Conservation (phyloP, 1,139 yeast species). For the Geotrichum europaeum region DNA sequence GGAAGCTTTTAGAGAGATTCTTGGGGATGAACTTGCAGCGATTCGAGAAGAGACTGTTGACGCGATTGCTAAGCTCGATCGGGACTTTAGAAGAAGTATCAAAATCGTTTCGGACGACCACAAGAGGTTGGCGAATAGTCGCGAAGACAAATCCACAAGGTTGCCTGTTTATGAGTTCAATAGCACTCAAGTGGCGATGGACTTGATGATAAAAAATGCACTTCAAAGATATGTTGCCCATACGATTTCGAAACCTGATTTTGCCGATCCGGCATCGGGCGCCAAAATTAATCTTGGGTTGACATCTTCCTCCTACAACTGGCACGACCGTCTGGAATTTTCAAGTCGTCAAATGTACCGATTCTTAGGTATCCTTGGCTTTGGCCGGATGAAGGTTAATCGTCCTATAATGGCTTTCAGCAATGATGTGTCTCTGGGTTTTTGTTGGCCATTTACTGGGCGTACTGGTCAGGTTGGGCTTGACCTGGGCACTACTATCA, state of each 20-base stretch:
- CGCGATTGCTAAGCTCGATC: conserved; percentile 5
- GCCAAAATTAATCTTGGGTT: conserved; percentile 29
- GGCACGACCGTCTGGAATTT: conserved; percentile 13
- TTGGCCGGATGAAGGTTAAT: conserved; percentile 25
- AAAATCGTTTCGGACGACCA: neutral
- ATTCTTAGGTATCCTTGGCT: conserved; percentile 22
- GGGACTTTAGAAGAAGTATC: neutral
- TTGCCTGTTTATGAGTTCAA: neutral
- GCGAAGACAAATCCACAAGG: neutral
- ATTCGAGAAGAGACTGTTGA: conserved; percentile 10
- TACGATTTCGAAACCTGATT: conserved; percentile 28
- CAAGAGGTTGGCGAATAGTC: neutral
- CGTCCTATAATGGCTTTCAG: conserved; percentile 29
- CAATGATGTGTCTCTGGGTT: conserved; percentile 27
- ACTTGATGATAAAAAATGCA: conserved; percentile 8
- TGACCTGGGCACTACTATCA: conserved; percentile 26
- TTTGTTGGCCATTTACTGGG: conserved; percentile 37
- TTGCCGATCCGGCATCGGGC: conserved; percentile 31
- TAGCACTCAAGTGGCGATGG: conserved; percentile 3
- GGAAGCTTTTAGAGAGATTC: conserved; percentile 10
- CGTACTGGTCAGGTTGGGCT: conserved; percentile 30
- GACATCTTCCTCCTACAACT: conserved; percentile 29
- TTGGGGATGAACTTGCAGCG: conserved; percentile 9
- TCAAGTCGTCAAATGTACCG: conserved; percentile 21
- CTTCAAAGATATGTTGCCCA: conserved; percentile 12